Percentiles rank a stretch among this genome's conserved stretches.
Evolutionary conservation across 139 green algal species (phyloP).

Genomic region (Spirogloea muscicola): DNA sequence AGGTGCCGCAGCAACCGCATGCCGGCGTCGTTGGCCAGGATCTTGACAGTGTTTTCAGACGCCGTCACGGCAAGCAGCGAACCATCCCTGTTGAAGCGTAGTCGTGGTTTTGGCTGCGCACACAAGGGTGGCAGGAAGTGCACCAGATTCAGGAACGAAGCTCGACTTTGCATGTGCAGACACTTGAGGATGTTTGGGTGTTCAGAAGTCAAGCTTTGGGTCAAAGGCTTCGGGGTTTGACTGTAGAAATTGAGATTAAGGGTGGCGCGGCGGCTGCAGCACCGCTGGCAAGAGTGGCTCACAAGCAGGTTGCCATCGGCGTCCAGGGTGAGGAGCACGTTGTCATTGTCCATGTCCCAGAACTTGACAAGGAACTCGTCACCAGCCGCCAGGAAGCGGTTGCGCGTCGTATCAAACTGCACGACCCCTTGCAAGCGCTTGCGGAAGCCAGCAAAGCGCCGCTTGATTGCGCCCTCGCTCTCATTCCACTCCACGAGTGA

Average conservation of each 20-base stretch:
- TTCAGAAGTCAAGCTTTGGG: too few relatives aligned
- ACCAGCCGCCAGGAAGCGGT: conserved; percentile 44
- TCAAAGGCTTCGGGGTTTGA: too few relatives aligned
- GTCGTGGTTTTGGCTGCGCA: conserved; percentile 27
- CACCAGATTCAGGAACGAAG: too few relatives aligned
- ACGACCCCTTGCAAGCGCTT: conserved; percentile 36
- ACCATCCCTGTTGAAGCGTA: conserved; percentile 45
- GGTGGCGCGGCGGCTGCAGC: too few relatives aligned
- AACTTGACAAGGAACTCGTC: conserved; percentile 48
- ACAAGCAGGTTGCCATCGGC: conserved; percentile 35
- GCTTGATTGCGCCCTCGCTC: conserved; percentile 49
- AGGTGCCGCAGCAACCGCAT: conserved; percentile 34
- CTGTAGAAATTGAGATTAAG: too few relatives aligned
- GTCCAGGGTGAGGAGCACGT: conserved; percentile 33
- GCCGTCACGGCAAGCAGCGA: conserved; percentile 43
- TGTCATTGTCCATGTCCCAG: conserved; percentile 49
- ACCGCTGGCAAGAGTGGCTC: not conserved
- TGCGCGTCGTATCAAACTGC: conserved; percentile 48
- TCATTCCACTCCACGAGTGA: conserved; percentile 53
- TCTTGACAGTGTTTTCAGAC: conserved; percentile 29
- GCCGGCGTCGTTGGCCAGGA: conserved; percentile 39
- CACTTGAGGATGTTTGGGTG: too few relatives aligned
- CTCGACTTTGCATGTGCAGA: too few relatives aligned
- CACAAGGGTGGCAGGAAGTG: too few relatives aligned
- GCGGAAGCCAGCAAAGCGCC: conserved; percentile 37